Base-by-base conservation (phyloP, 176 grass and related monocot species). In the Typha latifolia region DNA sequence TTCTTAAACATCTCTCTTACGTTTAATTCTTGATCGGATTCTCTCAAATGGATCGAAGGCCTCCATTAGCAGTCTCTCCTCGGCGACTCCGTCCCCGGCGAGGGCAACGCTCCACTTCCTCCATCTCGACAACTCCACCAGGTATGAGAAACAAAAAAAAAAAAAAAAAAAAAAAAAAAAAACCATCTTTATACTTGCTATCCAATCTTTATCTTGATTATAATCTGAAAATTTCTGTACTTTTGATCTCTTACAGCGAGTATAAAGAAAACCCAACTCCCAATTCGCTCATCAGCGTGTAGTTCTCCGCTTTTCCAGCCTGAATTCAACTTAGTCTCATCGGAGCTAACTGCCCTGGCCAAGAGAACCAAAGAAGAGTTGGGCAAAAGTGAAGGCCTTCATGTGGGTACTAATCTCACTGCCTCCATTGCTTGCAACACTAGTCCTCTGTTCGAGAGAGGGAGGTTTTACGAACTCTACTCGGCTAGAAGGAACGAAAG, bases 401-500 rank as follows among this genome's bases (percentile, higher is more conserved):
- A 16, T 11, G 9, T 49, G 12, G 22, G 64, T 16, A 21, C 43
- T 14, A 64, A 43, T 7, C 66, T 86, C n/a, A 51, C 73, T 32
- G 69, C 66, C 16, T 48, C 78, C 71, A 71, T 49, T 31, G 31
- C 61, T 43, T 55, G 64, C 69, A 61, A n/a, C 47, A 47, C 64
- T 12, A 84, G 67, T 57, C 85, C 89, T 61, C 14, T 93, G 43
- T 99, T 99, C 61, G 83, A 87, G 66, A 81, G 81, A 50, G 94
- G 94, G 62, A 66, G 89, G 79, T 53, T 90, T 18, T 99, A 99
- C 59, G 89, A 93, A 26, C 78, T 78, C 61, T 99, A 99, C 81
- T 90, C 94, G 10, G 85, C 81, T 4, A 76, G 85, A 48, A 80
- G 94, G 62, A 79, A 99, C 23, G 94, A 90, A 76, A 76, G 83